These are phyloP conservation scores for Daedalea quercina DNA, from an alignment of 768 basidiomycete species.

Conservation along the genomic window DNA sequence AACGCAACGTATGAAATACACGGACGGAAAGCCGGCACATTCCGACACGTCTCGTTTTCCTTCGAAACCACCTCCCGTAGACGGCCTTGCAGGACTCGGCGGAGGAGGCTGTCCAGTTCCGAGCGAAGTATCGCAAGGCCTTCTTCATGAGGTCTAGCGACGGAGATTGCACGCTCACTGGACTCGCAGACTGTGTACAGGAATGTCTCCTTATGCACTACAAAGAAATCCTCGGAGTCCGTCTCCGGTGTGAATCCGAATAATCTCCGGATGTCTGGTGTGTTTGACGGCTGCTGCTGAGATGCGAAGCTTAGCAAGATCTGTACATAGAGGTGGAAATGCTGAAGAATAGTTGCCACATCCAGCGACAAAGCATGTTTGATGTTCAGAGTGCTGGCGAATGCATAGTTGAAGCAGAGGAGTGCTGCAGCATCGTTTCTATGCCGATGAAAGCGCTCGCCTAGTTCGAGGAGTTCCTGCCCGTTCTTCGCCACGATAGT, in stretches of 20 bases:
- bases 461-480: slow-evolving; percentile 24
- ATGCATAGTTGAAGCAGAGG: slow-evolving; percentile 2
- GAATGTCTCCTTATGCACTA: slow-evolving; percentile 22
- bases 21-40: slow-evolving; percentile 27
- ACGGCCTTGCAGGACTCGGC: slow-evolving; percentile 17
- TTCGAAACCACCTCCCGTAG: slow-evolving; percentile 23
- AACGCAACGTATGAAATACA: slow-evolving; percentile 26
- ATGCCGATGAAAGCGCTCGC: slow-evolving; percentile 23
- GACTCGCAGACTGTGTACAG: slow-evolving; percentile 12
- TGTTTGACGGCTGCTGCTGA: slow-evolving; percentile 19
- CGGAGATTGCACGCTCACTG: neutral
- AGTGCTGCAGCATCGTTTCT: slow-evolving; percentile 26
- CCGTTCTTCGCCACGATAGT: slow-evolving; percentile 23
- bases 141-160: neutral
- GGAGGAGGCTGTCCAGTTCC: slow-evolving; percentile 20
- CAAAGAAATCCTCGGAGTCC: slow-evolving; percentile 21
- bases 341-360: neutral
- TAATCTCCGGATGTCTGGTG: slow-evolving; percentile 21
- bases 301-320: slow-evolving; percentile 25
- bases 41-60: slow-evolving; percentile 28
- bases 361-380: neutral
- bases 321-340: neutral
- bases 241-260: slow-evolving; percentile 16
- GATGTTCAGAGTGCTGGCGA: neutral
- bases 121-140: slow-evolving; percentile 5